Percentiles rank a stretch among this genome's conserved stretches.
phyloP scores from a whole-genome alignment of 352 stramenopile species.

The Thraustotheca clavata region DNA sequence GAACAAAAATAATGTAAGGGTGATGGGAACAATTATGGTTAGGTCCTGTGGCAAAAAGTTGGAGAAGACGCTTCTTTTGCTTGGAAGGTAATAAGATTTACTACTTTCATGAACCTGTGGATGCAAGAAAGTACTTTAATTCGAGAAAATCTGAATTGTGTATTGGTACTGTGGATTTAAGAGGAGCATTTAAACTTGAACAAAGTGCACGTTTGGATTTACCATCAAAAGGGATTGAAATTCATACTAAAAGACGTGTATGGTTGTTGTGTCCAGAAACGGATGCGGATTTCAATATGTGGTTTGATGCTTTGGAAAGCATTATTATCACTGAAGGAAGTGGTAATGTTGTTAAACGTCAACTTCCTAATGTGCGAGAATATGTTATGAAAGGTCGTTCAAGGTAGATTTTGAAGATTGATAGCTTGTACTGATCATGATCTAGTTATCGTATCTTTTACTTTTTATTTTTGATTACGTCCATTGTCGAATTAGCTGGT shows the following conservation, averaged over 20 bases:
- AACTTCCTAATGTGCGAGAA: slow-evolving; percentile 66
- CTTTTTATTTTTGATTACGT: slow-evolving; percentile 58
- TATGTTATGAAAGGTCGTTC: slow-evolving; percentile 69
- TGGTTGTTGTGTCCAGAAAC: slow-evolving; percentile 74
- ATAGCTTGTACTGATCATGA: not conserved
- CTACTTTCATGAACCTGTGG: slow-evolving; percentile 79
- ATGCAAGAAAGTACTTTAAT: slow-evolving; percentile 82
- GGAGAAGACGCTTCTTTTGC: slow-evolving; percentile 76
- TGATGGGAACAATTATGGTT: too few relatives aligned
- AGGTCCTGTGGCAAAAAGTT: slow-evolving; percentile 64
- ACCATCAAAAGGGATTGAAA: slow-evolving; percentile 50
- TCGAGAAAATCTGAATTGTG: slow-evolving; percentile 66
- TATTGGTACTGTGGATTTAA: slow-evolving; percentile 63
- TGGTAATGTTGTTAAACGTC: slow-evolving; percentile 67
- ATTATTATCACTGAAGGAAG: slow-evolving; percentile 62
- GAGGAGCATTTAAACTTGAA: slow-evolving; percentile 70
- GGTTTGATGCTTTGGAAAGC: slow-evolving; percentile 69
- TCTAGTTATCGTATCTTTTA: slow-evolving; percentile 61
- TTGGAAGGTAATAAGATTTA: slow-evolving; percentile 79
- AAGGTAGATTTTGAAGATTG: not conserved
- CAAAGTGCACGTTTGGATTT: slow-evolving; percentile 68
- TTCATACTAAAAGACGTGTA: slow-evolving; percentile 63
- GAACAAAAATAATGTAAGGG: too few relatives aligned
- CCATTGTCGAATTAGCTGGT: slow-evolving; percentile 42
- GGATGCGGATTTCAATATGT: slow-evolving; percentile 74